Conservation (phyloP, 129 eudicot species). For the Cynara cardunculus region DNA sequence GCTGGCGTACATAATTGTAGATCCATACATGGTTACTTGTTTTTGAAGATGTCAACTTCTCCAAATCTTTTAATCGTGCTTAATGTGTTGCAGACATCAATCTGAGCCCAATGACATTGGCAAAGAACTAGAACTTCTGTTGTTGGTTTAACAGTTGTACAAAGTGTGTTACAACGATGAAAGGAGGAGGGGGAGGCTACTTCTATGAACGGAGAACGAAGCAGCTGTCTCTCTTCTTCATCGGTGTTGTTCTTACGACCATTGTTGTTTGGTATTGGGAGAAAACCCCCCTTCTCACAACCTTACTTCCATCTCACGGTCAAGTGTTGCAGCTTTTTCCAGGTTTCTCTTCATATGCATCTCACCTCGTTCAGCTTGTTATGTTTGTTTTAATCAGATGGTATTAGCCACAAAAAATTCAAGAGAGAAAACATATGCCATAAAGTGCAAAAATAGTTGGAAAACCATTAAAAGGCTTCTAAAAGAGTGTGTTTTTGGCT, state of each 20-base stretch:
- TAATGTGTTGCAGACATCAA: constrained; percentile 10
- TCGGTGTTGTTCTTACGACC: constrained; percentile 27
- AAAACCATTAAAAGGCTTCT: not conserved
- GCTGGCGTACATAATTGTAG: not conserved
- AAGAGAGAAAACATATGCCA: not conserved
- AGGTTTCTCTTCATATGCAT: constrained; percentile 32
- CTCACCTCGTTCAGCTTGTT: not conserved
- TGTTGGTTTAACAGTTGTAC: not conserved
- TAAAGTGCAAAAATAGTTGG: not conserved
- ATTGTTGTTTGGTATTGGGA: constrained; percentile 41
- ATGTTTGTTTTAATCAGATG: not conserved
- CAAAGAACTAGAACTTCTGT: not conserved
- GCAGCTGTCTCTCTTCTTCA: constrained; percentile 37
- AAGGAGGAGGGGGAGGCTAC: constrained; percentile 32
- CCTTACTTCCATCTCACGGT: constrained; percentile 36
- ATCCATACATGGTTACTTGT: not conserved
- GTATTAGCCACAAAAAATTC: not conserved
- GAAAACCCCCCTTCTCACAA: constrained; percentile 26
- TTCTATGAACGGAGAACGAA: constrained; percentile 31
- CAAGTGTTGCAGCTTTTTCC: constrained; percentile 33
- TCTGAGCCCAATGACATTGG: not conserved
- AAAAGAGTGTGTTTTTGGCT: not conserved
- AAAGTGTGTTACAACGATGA: not conserved
- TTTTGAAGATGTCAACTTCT: not conserved
- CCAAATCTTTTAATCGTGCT: not conserved